Conservation (phyloP, 768 basidiomycete genomes). For the Collybia mongolica region DNA sequence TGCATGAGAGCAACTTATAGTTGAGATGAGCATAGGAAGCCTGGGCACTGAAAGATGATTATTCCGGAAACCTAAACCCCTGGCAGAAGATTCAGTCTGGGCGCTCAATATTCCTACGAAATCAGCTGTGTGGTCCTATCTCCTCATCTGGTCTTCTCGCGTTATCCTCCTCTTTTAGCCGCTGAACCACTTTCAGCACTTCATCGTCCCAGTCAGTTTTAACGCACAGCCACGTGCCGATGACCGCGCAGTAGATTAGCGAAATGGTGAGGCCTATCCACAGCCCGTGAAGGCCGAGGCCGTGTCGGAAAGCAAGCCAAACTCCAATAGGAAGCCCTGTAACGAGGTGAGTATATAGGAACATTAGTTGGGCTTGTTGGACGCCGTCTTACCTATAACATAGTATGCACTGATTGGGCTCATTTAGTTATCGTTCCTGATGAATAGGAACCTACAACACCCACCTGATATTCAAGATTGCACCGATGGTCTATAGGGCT, state of each 20-base stretch:
- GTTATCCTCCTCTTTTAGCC: constrained; percentile 44
- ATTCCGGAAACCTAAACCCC: too few species aligned
- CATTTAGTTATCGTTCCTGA: background rate
- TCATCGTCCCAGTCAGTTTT: constrained; percentile 67
- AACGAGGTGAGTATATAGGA: background rate
- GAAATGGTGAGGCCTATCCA: constrained; percentile 81
- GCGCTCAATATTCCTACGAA: background rate
- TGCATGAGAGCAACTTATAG: constrained; percentile 53
- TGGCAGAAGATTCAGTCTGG: background rate
- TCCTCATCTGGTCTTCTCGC: constrained; percentile 7
- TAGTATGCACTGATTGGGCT: constrained; percentile 65
- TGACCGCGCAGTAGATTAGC: constrained; percentile 50
- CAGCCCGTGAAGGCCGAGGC: constrained; percentile 65
- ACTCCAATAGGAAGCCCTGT: constrained; percentile 77
- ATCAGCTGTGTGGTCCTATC: background rate
- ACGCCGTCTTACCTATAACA: constrained; percentile 47
- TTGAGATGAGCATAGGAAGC: constrained; percentile 67
- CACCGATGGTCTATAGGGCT: constrained; percentile 55
- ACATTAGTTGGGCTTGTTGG: background rate
- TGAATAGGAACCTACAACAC: constrained; percentile 5
- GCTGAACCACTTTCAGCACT: constrained; percentile 53
- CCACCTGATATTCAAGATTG: constrained; percentile 73
- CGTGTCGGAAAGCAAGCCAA: constrained; percentile 63
- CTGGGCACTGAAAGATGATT: constrained; percentile 14
- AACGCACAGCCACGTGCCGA: constrained; percentile 52